Base-by-base conservation (phyloP, 1,139 yeast genomes). In the Entelexis sorbosivorans region DNA sequence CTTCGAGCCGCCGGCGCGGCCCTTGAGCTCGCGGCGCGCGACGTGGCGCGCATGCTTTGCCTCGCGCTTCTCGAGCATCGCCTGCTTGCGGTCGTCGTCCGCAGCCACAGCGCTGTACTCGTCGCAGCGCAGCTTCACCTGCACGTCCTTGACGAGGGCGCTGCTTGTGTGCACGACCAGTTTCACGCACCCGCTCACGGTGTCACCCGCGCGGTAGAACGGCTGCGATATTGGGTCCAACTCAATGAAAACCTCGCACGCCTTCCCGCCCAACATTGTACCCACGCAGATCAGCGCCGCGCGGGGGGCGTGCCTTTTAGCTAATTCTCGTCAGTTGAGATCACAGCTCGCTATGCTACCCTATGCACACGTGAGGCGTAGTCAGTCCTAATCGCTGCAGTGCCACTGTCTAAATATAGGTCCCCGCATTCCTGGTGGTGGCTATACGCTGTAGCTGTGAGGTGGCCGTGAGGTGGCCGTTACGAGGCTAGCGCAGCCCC, bases 91-190 rank as follows among this genome's bases (percentile, higher is more conserved):
- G 29, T 24, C 17, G 16, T 24, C 38, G n/a, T 42, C 33, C 17
- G 3, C 2, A 6, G 47, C 47, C 9, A 44, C 39, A 7, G 47
- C 47, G 13, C 39, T 33, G 28, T n/a, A 44, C 33, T 50, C 52
- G 20, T 50, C 50, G 48, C 52, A 50, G 8, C 45, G 48, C 16
- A 50, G 32, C 24, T 50, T 50, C 16, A 50, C 26, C 34, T 50
- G 52, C 8, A 50, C 36, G 35, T 50, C 50, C n/a, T 28, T 32
- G 9, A 44, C 32, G 13, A 17, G 29, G 14, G 40, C 17, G 20
- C 36, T 42, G 39, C 10, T 24, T 2, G 40, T 24, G 4, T 3
- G 2, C 26, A 47, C 29, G 11, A 7, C 16, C 26, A 42, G 20
- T 1, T 13, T 40, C n/a, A 50, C 38, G 1, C 9, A 14, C 3